Base-by-base conservation (phyloP, 768 basidiomycete species). In the Mycena venus region DNA sequence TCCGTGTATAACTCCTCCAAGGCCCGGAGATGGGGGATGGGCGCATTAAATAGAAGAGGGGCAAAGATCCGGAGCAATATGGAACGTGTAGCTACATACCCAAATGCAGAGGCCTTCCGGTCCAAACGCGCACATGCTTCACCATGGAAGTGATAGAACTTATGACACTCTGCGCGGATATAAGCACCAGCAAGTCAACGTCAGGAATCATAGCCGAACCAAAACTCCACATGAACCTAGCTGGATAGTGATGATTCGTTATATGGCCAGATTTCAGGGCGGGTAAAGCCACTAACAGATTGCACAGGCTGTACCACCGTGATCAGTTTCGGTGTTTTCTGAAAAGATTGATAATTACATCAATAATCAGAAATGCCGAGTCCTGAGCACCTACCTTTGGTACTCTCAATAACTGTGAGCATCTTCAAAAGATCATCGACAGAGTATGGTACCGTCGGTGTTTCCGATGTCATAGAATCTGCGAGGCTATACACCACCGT, bases 1-100 rank as follows among this genome's bases (percentile, higher is more conserved):
- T 89, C 88, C 0, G 86, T 79, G 67, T 83, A 88, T 25, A 85
- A 80, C 31, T 79, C 80, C 34, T 86, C 82, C 12, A 89, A 73
- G 2, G 15, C 40, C 2, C 62, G 68, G 5, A 72, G 53, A 44
- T 77, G 76, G 21, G 49, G 32, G 25, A 61, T 44, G 6, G 76
- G 70, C 19, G 66, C 60, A 25, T 72, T 75, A 31, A 77, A 59
- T 0, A 74, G 34, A 17, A 77, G 23, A 2, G 66, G 73, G 6
- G 70, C 44, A 12, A 65, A 15, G 42, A 66, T 51, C 29, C 53
- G 58, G 66, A 77, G 44, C 42, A 75, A 36, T 23, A 67, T 31
- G 2, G 76, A 74, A 5, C 8, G 67, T 12, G 7, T 17, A 19
- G 63, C 36, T 2, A 66, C 44, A n/a, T 23, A 4, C 7, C 36